Evolutionary conservation across 1,284 basidiomycete genomes (phyloP).

Genomic region (Trichosporon sp.): DNA sequence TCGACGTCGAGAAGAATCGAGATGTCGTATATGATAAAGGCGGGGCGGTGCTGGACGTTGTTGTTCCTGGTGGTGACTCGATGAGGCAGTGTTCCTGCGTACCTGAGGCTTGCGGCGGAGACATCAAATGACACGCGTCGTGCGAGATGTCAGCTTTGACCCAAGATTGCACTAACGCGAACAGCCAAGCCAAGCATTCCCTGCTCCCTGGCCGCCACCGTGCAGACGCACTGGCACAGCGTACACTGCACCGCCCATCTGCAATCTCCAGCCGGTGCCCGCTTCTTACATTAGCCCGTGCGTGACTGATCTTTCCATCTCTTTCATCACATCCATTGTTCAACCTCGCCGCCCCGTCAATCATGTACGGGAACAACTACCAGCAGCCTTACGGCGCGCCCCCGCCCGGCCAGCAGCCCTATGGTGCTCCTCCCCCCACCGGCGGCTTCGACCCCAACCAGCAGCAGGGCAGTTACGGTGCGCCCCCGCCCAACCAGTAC

Average conservation of each 20-base stretch:
- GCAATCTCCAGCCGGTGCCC: not conserved
- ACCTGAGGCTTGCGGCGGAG: too few relatives aligned
- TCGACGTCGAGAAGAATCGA: not conserved
- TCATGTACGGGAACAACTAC: constrained; percentile 31
- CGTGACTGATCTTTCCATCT: constrained; percentile 18
- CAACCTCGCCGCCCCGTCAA: not conserved
- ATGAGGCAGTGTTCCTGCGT: not conserved
- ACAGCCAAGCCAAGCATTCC: not conserved
- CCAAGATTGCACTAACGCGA: not conserved
- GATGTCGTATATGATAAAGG: not conserved
- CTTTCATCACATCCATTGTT: constrained; percentile 4
- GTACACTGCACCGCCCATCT: not conserved
- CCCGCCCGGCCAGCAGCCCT: constrained; percentile 14
- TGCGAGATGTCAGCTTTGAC: too few relatives aligned
- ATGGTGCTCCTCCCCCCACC: constrained; percentile 19
- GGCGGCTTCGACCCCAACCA: constrained; percentile 15
- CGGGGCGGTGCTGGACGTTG: not conserved
- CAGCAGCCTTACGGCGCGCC: not conserved
- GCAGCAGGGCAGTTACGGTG: constrained; percentile 26
- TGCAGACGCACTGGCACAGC: not conserved
- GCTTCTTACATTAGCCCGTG: constrained; percentile 3
- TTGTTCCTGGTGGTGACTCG: not conserved
- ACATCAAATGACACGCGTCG: constrained; percentile 1
- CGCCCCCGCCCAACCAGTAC: constrained; percentile 26
- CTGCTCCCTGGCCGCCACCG: not conserved